Evolutionary conservation across 495 filamentous ascomycete genomes (phyloP), one percentile per base, ranked within the genome.

Genomic region (Parachaetomium inaequale): DNA sequence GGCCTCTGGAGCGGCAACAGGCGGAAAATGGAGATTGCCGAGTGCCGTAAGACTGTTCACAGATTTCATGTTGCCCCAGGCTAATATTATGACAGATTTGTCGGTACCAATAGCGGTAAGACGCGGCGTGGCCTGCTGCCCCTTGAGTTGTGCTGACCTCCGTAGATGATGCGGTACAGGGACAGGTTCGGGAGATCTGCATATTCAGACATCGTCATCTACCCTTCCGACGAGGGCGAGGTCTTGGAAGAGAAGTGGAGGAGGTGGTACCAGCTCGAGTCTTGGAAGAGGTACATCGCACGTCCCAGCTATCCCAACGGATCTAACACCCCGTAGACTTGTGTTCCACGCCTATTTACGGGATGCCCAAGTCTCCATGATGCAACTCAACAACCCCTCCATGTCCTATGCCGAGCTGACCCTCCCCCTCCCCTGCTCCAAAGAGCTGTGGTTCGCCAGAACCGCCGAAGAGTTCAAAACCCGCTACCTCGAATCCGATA

Each of bases 1-100:
- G 84, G 83, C 0, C 73, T 89, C 10, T 89, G 87, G 87, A 87
- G 84, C 55, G 87, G 85, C 2, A 85, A 85, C 59, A 79, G 83
- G 49, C 71, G 87, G n/a, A 85, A 85, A 64, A 88, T 87, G 65
- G 87, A 89, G 67, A 84, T 89, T 40, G 82, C 85, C 3, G 85
- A 88, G 61, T 85, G 84, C 63, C 83, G 56, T 59, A 66, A 63
- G 58, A 53, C 53, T 43, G 0, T 21, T n/a, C 23, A 32, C 17
- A 34, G 7, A 17, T 8, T 21, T 2, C 26, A 36, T 55, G 17
- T 38, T 55, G 46, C 53, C 19, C 4, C 42, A 23, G 2, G 46
- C 70, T 69, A 59, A 59, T 31, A 45, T 38, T 2, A 19, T 3
- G 12, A 7, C 23, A 59, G 56, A 74, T 58, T 74, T 65, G 50